These are phyloP conservation scores for Diaporthe velutina DNA, from an alignment of 2,329 filamentous ascomycete species.

Conservation along the genomic window DNA sequence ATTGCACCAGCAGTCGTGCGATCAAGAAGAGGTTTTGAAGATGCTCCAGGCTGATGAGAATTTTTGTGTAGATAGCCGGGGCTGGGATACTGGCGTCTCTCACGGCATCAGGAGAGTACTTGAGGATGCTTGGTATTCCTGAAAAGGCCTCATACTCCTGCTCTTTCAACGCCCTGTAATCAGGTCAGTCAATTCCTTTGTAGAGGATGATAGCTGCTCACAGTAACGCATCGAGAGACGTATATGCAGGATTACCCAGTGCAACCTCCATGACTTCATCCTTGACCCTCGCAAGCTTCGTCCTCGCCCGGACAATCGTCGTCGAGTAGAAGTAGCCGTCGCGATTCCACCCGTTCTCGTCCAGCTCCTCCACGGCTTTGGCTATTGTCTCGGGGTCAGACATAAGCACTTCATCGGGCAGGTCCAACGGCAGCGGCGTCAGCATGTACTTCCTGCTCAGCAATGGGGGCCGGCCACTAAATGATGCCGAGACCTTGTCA, in stretches of 20 bases:
- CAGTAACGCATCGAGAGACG: conserved; percentile 52
- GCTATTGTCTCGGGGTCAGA: conserved; percentile 56
- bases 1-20: conserved; percentile 66
- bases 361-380: conserved; percentile 54
- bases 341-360: conserved; percentile 66
- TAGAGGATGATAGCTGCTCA: conserved; percentile 37
- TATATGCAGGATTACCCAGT: conserved; percentile 54
- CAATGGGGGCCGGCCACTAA: conserved; percentile 67
- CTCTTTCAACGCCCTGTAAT: conserved; percentile 51
- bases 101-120: conserved; percentile 54
- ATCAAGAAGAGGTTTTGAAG: conserved; percentile 71
- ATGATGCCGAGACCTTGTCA: conserved; percentile 65
- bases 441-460: conserved; percentile 66
- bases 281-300: conserved; percentile 61
- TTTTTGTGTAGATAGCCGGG: conserved; percentile 55
- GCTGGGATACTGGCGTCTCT: conserved; percentile 48
- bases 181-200: neutral
- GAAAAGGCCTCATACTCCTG: conserved; percentile 49
- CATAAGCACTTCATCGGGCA: conserved; percentile 63
- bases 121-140: conserved; percentile 54
- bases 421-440: conserved; percentile 66
- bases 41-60: conserved; percentile 63
- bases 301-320: conserved; percentile 61
- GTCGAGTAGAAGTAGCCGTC: conserved; percentile 56
- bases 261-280: conserved; percentile 73